These are phyloP conservation scores for Erigeron canadensis DNA, from an alignment of 129 eudicot genomes.

Conservation along the genomic window DNA sequence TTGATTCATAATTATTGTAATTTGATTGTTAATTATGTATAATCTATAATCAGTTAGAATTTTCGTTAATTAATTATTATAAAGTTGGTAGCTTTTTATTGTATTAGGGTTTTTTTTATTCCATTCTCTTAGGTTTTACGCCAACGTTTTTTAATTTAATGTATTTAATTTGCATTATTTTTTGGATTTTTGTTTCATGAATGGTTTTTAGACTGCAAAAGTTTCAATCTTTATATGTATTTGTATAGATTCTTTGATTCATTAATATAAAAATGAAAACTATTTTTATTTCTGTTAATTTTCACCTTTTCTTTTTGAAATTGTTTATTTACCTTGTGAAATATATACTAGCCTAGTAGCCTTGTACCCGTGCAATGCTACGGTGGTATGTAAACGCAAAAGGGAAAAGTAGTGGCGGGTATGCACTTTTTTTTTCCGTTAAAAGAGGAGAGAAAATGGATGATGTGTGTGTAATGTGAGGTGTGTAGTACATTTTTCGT, in stretches of 20 bases:
- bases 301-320: no score
- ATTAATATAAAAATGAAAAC: not conserved
- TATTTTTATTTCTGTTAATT: no score
- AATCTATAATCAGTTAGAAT: not conserved
- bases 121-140: no score
- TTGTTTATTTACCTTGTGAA: no score
- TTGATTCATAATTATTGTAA: not conserved
- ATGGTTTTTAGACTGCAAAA: not conserved
- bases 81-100: not conserved
- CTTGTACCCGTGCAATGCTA: no score
- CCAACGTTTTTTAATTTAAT: not conserved
- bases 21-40: not conserved
- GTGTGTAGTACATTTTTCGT: no score
- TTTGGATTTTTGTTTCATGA: not conserved
- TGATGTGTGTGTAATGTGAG: no score
- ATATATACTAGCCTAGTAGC: no score
- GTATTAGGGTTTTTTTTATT: not conserved
- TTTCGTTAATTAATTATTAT: not conserved
- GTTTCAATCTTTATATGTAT: not conserved
- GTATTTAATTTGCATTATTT: not conserved
- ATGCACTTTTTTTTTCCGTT: no score
- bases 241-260: not conserved
- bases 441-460: no score
- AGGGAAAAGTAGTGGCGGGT: no score
- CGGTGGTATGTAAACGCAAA: no score